Conservation (phyloP, 2,329 filamentous ascomycete genomes). For the Pseudopithomyces maydicus region DNA sequence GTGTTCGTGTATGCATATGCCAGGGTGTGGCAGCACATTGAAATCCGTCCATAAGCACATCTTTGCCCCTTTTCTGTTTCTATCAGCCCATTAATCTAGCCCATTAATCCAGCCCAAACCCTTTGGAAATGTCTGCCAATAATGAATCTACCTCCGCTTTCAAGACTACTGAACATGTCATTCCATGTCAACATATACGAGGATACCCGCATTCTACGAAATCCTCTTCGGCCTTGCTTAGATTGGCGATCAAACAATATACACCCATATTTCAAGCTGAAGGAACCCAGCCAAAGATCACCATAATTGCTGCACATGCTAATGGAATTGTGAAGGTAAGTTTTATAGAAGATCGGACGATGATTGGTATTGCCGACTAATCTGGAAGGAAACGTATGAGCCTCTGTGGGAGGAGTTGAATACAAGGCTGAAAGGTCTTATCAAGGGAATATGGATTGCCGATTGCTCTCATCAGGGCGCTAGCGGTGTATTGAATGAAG, state of each 20-base stretch:
- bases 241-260: slow-evolving; percentile 26
- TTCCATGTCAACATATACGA: slow-evolving; percentile 23
- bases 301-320: slow-evolving; percentile 25
- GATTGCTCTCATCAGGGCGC: slow-evolving; percentile 22
- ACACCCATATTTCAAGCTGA: slow-evolving; percentile 2
- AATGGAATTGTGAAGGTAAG: slow-evolving; percentile 26
- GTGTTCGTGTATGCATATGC: too few relatives aligned
- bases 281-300: slow-evolving; percentile 9
- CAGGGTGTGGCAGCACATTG: too few relatives aligned
- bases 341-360: too few relatives aligned
- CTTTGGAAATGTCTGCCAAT: too few relatives aligned
- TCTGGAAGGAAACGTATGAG: slow-evolving; percentile 22
- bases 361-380: neutral
- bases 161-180: slow-evolving; percentile 16
- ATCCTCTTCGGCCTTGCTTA: slow-evolving; percentile 12
- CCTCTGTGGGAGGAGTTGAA: slow-evolving; percentile 22
- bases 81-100: too few relatives aligned
- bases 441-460: slow-evolving; percentile 23
- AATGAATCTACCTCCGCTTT: too few relatives aligned
- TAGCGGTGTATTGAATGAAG: slow-evolving; percentile 18
- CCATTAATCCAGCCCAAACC: too few relatives aligned
- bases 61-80: too few relatives aligned
- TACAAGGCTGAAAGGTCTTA: neutral
- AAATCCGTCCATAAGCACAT: too few relatives aligned
- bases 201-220: slow-evolving; percentile 19